These are phyloP conservation scores for Ganoderma lingzhi DNA, from an alignment of 1,284 basidiomycete genomes.

Conservation along the genomic window DNA sequence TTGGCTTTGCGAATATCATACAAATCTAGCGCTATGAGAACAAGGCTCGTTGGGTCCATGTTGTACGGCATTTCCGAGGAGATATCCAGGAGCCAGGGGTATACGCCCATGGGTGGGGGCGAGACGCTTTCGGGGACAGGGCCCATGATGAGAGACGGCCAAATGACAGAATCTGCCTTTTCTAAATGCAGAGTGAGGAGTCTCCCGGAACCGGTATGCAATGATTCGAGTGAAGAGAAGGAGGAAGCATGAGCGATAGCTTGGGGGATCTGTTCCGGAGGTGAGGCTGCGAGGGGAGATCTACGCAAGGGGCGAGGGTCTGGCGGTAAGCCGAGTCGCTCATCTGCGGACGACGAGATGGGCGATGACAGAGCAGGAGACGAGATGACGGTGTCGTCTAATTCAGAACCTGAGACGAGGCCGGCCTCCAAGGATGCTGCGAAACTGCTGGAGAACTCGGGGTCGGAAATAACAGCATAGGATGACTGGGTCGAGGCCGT, in stretches of 20 bases:
- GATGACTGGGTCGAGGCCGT: slow-evolving; percentile 80
- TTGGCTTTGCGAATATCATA: slow-evolving; percentile 76
- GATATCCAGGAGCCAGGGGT: slow-evolving; percentile 59
- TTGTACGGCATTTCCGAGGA: slow-evolving; percentile 72
- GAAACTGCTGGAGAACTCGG: slow-evolving; percentile 82
- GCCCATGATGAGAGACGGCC: slow-evolving; percentile 79
- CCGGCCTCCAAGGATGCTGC: slow-evolving; percentile 79
- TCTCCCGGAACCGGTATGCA: slow-evolving; percentile 66
- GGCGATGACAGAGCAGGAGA: slow-evolving; percentile 71
- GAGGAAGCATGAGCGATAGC: slow-evolving; percentile 67
- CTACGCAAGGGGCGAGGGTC: slow-evolving; percentile 27
- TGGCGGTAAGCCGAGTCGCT: slow-evolving; percentile 37
- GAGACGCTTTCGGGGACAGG: slow-evolving; percentile 70
- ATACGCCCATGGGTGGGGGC: slow-evolving; percentile 47
- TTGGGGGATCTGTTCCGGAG: slow-evolving; percentile 56
- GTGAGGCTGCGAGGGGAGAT: slow-evolving; percentile 46
- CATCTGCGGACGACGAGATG: slow-evolving; percentile 61
- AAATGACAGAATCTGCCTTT: slow-evolving; percentile 79
- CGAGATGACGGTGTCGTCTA: slow-evolving; percentile 60
- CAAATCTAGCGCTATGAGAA: slow-evolving; percentile 71
- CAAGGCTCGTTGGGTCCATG: slow-evolving; percentile 83
- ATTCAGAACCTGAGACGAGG: slow-evolving; percentile 63
- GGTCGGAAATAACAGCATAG: slow-evolving; percentile 79
- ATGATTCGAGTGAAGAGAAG: slow-evolving; percentile 76
- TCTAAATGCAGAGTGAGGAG: slow-evolving; percentile 79